Evolutionary conservation across 2,329 filamentous ascomycete genomes (phyloP).

Genomic region (Aspergillus pseudotamarii): DNA sequence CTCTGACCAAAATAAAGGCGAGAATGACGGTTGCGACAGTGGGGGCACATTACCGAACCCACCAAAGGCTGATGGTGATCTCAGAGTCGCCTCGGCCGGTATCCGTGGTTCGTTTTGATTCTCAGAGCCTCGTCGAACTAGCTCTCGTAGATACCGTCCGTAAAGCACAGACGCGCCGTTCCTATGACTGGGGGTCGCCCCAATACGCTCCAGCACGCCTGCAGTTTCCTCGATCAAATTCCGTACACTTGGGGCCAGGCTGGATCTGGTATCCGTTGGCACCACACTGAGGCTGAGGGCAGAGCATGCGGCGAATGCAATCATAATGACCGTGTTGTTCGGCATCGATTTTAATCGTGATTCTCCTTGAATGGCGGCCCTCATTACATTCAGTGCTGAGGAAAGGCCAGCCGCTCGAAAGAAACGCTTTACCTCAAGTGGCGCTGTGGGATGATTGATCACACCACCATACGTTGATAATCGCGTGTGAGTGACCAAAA

Average conservation of each 20-base stretch:
- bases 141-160: constrained; percentile 57
- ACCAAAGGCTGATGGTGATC: constrained; percentile 17
- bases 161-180: constrained; percentile 67
- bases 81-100: constrained; percentile 16
- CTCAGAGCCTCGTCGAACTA: constrained; percentile 40
- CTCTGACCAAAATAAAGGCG: constrained; percentile 49
- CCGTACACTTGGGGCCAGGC: constrained; percentile 64
- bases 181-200: constrained; percentile 65
- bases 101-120: constrained; percentile 15
- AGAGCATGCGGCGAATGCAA: constrained; percentile 73
- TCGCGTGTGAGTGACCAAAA: constrained; percentile 71
- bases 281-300: constrained; percentile 66
- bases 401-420: constrained; percentile 73
- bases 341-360: constrained; percentile 72
- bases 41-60: constrained; percentile 25
- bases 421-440: constrained; percentile 70
- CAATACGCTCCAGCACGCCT: constrained; percentile 69
- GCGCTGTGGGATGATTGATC: constrained; percentile 73
- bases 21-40: constrained; percentile 29
- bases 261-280: constrained; percentile 57
- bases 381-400: constrained; percentile 73
- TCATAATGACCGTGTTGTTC: constrained; percentile 79
- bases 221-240: constrained; percentile 70
- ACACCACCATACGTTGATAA: constrained; percentile 75
- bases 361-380: constrained; percentile 73